Evolutionary conservation across 805 yeast species (phyloP).

Genomic region (Cyberlindnera sargentensis): DNA sequence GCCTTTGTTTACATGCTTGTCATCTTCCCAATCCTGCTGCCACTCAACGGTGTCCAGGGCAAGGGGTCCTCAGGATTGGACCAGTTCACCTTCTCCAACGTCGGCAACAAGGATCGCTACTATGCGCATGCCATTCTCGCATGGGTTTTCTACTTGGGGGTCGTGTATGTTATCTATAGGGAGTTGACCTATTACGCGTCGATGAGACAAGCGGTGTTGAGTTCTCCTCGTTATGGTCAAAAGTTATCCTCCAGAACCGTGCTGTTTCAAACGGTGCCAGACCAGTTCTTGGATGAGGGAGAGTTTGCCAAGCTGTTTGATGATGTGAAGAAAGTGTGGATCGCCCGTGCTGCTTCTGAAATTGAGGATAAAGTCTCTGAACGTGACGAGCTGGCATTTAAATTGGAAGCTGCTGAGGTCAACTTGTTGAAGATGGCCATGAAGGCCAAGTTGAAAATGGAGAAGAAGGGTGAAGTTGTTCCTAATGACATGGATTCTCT

Average conservation of each 20-base stretch:
- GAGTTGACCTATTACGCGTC: conserved; percentile 76
- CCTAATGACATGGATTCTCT: conserved; percentile 46
- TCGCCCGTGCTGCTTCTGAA: conserved; percentile 54
- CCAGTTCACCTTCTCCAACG: conserved; percentile 71
- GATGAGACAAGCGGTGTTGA: conserved; percentile 65
- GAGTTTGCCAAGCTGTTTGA: conserved; percentile 70
- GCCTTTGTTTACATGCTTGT: conserved; percentile 49
- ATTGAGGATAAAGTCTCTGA: conserved; percentile 49
- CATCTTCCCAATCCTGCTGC: conserved; percentile 65
- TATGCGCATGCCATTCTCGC: conserved; percentile 82
- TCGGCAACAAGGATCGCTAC: conserved; percentile 51
- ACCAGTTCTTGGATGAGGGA: conserved; percentile 59
- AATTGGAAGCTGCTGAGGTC: conserved; percentile 63
- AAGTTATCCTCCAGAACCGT: conserved; percentile 75
- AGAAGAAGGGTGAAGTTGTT: conserved; percentile 51
- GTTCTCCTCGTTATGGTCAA: conserved; percentile 76
- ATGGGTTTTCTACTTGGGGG: conserved; percentile 68
- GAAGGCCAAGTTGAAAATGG: conserved; percentile 54
- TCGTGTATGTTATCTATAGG: conserved; percentile 70
- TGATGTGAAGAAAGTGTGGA: conserved; percentile 79
- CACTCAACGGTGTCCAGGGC: conserved; percentile 73
- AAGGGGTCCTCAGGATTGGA: conserved; percentile 62
- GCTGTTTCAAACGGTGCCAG: conserved; percentile 78
- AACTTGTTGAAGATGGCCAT: conserved; percentile 52
- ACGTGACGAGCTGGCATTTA: conserved; percentile 52